phyloP scores from a whole-genome alignment of 1,284 basidiomycete genomes.

The Baeospora myosura region DNA sequence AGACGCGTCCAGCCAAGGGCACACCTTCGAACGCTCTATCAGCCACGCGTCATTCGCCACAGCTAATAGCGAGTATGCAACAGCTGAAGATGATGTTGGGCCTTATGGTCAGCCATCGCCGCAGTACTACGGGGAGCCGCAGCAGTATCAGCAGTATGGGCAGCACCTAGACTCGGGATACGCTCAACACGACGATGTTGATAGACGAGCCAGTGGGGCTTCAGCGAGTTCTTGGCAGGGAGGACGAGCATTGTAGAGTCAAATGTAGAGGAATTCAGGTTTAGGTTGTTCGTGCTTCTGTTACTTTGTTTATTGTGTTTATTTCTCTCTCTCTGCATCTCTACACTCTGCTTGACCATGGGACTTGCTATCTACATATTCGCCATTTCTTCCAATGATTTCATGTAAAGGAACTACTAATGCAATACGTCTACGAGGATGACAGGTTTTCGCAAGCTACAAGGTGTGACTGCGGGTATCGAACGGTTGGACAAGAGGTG shows the following conservation, averaged over 20 bases:
- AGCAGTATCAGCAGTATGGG: conserved; percentile 11
- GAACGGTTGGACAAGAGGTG: too few species aligned
- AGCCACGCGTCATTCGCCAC: conserved; percentile 37
- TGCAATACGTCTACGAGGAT: too few species aligned
- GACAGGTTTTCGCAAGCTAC: too few species aligned
- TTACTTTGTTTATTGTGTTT: background rate
- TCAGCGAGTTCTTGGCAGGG: conserved; percentile 35
- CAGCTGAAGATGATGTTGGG: conserved; percentile 21
- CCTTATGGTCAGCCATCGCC: background rate
- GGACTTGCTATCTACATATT: too few species aligned
- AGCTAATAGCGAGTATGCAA: conserved; percentile 34
- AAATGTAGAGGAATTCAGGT: background rate
- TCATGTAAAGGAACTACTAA: too few species aligned
- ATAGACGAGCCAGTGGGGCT: conserved; percentile 26
- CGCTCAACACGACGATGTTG: conserved; percentile 12
- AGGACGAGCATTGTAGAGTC: conserved; percentile 30
- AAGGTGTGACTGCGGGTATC: too few species aligned
- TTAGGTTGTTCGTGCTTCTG: background rate
- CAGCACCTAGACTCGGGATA: conserved; percentile 1
- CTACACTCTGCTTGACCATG: too few species aligned
- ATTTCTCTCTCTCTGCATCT: background rate
- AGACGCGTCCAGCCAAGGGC: conserved; percentile 7
- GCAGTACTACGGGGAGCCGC: conserved; percentile 11
- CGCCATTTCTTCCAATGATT: too few species aligned
- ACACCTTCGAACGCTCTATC: conserved; percentile 23